phyloP scores from a whole-genome alignment of 2,329 filamentous ascomycete genomes.

The Lachnellula occidentalis region DNA sequence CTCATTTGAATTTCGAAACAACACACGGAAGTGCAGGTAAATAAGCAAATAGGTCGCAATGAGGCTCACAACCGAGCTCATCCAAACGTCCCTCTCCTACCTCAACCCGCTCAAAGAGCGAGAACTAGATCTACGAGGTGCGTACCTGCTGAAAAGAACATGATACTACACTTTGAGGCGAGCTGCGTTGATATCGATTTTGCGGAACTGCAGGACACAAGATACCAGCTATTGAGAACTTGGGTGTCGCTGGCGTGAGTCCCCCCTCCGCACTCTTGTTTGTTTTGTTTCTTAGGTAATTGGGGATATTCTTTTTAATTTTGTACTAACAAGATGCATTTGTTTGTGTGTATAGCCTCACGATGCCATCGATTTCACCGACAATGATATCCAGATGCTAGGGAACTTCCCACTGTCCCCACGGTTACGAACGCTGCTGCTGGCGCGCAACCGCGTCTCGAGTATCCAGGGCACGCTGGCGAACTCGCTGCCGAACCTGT shows the following conservation, averaged over 20 bases:
- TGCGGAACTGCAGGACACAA: slow-evolving; percentile 75
- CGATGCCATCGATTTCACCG: slow-evolving; percentile 96
- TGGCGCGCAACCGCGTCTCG: slow-evolving; percentile 82
- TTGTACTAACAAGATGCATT: slow-evolving; percentile 3
- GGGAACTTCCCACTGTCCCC: slow-evolving; percentile 91
- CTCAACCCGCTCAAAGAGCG: slow-evolving; percentile 98
- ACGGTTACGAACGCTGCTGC: slow-evolving; percentile 78
- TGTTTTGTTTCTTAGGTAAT: neutral
- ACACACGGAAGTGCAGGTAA: slow-evolving; percentile 6
- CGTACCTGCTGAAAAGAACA: slow-evolving; percentile 80
- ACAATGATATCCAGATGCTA: slow-evolving; percentile 89
- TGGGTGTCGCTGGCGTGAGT: slow-evolving; percentile 87
- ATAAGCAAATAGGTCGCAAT: slow-evolving; percentile 43
- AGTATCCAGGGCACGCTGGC: slow-evolving; percentile 72
- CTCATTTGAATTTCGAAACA: neutral
- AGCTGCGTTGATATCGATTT: slow-evolving; percentile 77
- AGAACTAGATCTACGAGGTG: slow-evolving; percentile 99
- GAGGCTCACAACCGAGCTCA: slow-evolving; percentile 93
- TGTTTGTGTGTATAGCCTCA: slow-evolving; percentile 60
- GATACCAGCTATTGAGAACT: slow-evolving; percentile 94
- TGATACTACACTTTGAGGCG: slow-evolving; percentile 80
- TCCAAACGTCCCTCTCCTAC: slow-evolving; percentile 92
- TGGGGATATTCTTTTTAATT: too few relatives aligned
- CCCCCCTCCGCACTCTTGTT: neutral
- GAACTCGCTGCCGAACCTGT: slow-evolving; percentile 73